A percentile compares a stretch with the other conserved stretches of the same genome.
These are phyloP conservation scores for Fusarium equiseti DNA, from an alignment of 2,329 filamentous ascomycete genomes.

Conservation along the genomic window DNA sequence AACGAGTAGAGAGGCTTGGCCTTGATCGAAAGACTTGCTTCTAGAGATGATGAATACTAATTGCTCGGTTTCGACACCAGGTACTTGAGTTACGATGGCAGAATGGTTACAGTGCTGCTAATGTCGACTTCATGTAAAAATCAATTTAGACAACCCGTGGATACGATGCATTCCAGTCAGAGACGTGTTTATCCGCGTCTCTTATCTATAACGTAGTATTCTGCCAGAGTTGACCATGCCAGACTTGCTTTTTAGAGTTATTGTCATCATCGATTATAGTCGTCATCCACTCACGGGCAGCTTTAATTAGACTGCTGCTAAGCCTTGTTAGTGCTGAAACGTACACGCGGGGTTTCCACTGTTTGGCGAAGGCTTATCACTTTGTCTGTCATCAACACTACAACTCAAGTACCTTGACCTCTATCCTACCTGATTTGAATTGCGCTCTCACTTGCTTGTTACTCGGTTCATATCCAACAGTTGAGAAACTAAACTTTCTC, in stretches of 20 bases:
- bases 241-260: not conserved
- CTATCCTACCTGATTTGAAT: not conserved
- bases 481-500: not conserved
- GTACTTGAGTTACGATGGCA: not conserved
- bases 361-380: slow-evolving; percentile 16
- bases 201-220: not conserved
- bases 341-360: slow-evolving; percentile 29
- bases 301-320: slow-evolving; percentile 10
- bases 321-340: slow-evolving; percentile 29
- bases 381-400: slow-evolving; percentile 1
- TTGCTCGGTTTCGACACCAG: not conserved
- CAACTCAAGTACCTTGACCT: not conserved
- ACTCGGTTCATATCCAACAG: not conserved
- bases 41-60: not conserved
- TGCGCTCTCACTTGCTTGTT: not conserved
- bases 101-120: not conserved
- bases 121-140: not conserved
- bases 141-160: not conserved
- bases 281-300: slow-evolving; percentile 31
- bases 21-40: not conserved
- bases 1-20: not conserved
- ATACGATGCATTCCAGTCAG: not conserved
- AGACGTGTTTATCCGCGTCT: not conserved
- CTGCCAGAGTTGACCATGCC: not conserved
- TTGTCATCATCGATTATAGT: slow-evolving; percentile 35